Base-by-base conservation (phyloP, 2,329 filamentous ascomycete genomes). In the Cladosporium sp. region DNA sequence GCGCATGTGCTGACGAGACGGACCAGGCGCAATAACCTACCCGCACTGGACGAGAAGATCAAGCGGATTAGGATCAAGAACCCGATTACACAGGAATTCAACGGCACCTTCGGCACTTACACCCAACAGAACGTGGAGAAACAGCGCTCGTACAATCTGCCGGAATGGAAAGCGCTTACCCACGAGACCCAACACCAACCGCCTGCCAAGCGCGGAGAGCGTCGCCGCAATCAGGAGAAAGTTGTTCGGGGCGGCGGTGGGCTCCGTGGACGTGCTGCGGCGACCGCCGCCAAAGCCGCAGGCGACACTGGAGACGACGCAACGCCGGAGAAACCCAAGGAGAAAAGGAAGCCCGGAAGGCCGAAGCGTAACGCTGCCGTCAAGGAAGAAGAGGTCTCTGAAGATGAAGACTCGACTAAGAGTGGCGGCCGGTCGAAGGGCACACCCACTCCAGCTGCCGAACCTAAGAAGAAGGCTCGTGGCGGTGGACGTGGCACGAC, bases 71-170 rank as follows among this genome's bases (percentile, higher is more conserved):
- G 85, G 66, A 91, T 98, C 65, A 92, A 92, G 71, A 95, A 98
- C 60, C 93, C 93, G 3, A 97, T 98, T 68, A 95, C 90, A 66
- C 93, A 98, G 70, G 93, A 98, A 64, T 98, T 98, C 63, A 92
- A 95, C 77, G 93, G 93, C 40, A 89, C 88, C 48, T 89, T 92
- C 66, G 95, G 93, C 53, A 95, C 89, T 53, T 98, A 96, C 68
- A 92, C 92, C 34, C 93, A 98, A 70, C 89, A 93, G 65, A 98
- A 98, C 67, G 91, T 98, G 55, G 85, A 97, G 64, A 95, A 96
- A 72, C 89, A 95, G 68, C 82, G 93, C 67, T 90, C 90, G 11
- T 98, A 98, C 74, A 98, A 96, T 62, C 77, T 98, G 4, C 92
- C 92, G 0, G 91, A 98, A 70, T 98, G 93, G 93, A 89, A 90